Evolutionary conservation across 2,329 filamentous ascomycete species (phyloP).

Genomic region (Cladorrhinum sp.): DNA sequence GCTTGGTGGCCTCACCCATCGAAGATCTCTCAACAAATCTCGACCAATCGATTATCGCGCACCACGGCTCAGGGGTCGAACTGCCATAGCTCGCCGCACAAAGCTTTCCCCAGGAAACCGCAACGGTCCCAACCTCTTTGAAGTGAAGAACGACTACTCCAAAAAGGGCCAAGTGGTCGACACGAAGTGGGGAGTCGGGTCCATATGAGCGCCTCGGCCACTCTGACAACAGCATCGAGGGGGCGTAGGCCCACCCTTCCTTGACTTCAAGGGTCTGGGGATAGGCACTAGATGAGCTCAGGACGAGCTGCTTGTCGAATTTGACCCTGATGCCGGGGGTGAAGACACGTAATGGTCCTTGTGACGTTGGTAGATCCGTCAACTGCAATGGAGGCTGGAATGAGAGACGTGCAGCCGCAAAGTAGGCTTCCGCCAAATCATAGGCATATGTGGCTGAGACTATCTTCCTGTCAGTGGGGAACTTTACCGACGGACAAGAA

Average conservation of each 20-base stretch:
- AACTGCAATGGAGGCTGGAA: background rate
- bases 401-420: background rate
- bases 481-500: background rate
- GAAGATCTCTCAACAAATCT: background rate
- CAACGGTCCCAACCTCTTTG: background rate
- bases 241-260: background rate
- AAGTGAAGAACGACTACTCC: background rate
- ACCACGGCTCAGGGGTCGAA: background rate
- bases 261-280: background rate
- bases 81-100: background rate
- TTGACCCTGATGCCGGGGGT: background rate
- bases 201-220: constrained; percentile 1
- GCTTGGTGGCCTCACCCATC: background rate
- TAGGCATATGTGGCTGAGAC: background rate
- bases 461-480: background rate
- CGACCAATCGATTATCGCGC: constrained; percentile 3
- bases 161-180: background rate
- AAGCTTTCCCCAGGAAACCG: constrained; percentile 3
- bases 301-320: background rate
- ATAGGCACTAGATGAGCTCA: background rate
- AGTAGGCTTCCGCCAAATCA: background rate
- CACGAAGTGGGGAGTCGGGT: background rate
- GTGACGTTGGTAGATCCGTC: background rate
- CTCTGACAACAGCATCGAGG: background rate
- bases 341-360: background rate